Base-by-base conservation (phyloP, 2,329 filamentous ascomycete species). In the Fusarium armeniacum region DNA sequence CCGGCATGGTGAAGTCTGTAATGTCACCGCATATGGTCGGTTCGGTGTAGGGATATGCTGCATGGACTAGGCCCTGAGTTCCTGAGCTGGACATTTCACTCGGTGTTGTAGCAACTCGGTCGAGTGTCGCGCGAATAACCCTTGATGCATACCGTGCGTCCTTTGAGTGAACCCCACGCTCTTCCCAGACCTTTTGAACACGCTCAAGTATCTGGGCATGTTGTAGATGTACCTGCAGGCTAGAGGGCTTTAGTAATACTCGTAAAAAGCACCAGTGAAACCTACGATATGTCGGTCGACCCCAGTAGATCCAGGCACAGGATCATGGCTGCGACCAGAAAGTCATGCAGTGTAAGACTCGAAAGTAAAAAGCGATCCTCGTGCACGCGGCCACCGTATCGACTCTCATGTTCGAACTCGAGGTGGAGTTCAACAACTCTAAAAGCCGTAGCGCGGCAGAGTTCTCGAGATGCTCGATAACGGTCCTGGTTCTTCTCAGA, bases 241-340 rank as follows among this genome's bases (percentile, higher is more conserved):
- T 77, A 51, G 41, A 16, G 20, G 73, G 76, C 18, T 32, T 64
- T 32, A 40, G 32, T 28, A 10, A 51, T 52, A 13, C 33, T 49
- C 22, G 28, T 12, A 46, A 2, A 32, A 20, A 44, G 13, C 30
- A 22, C 9, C 3, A 46, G 16, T 33, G n/a, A 15, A 20, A 16
- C 18, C 46, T 76, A 82, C 82, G 73, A 78, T 65, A 77, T 78
- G 22, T 80, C 76, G 30, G 71, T 67, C 20, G 79, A 80, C 65
- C 83, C 82, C 26, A 78, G 79, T 15, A 85, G 75, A 65, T 86
- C 84, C 5, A 89, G 75, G 59, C 85, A 89, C 8, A 89, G 71
- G 41, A 89, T 84, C 85, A 89, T 89, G 15, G 86, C 83, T 0
- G 87, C 87, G 20, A 89, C 81, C 28, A 89, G 76, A 63, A 88